Evolutionary conservation across 139 green algal species (phyloP).

Genomic region (Chlorella sp.): DNA sequence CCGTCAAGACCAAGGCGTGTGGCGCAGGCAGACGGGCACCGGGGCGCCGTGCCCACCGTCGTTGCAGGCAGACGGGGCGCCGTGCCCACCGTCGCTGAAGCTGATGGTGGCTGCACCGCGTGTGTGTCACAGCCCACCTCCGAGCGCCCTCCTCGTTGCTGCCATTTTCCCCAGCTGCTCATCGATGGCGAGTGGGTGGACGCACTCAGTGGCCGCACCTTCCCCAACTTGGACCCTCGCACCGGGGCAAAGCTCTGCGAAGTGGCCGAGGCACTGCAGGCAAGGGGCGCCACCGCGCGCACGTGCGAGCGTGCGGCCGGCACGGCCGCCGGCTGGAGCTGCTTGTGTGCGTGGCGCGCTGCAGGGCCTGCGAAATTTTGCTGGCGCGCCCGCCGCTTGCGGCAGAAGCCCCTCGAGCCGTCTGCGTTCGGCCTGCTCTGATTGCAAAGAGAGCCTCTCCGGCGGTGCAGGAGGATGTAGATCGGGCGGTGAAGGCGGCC

Average conservation of each 20-base stretch:
- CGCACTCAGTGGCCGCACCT: slow-evolving; percentile 36
- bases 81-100: neutral
- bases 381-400: too few species aligned
- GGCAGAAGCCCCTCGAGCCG: too few species aligned
- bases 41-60: neutral
- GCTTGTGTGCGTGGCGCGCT: too few species aligned
- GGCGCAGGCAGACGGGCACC: neutral
- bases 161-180: slow-evolving; percentile 51
- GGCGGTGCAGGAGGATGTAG: too few species aligned
- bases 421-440: too few species aligned
- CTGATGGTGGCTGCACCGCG: neutral
- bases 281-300: too few species aligned
- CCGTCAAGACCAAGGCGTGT: slow-evolving; percentile 7
- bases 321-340: too few species aligned
- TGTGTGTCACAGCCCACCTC: neutral
- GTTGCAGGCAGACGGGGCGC: neutral
- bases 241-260: slow-evolving; percentile 48
- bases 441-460: too few species aligned
- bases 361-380: too few species aligned
- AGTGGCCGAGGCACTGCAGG: slow-evolving; percentile 58
- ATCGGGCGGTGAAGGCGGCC: slow-evolving; percentile 64
- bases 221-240: slow-evolving; percentile 52
- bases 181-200: slow-evolving; percentile 67
- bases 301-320: too few species aligned
- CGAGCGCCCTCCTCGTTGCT: neutral